These are phyloP conservation scores for Pseudocercospora crystallina DNA, from an alignment of 2,329 filamentous ascomycete species.

Conservation along the genomic window DNA sequence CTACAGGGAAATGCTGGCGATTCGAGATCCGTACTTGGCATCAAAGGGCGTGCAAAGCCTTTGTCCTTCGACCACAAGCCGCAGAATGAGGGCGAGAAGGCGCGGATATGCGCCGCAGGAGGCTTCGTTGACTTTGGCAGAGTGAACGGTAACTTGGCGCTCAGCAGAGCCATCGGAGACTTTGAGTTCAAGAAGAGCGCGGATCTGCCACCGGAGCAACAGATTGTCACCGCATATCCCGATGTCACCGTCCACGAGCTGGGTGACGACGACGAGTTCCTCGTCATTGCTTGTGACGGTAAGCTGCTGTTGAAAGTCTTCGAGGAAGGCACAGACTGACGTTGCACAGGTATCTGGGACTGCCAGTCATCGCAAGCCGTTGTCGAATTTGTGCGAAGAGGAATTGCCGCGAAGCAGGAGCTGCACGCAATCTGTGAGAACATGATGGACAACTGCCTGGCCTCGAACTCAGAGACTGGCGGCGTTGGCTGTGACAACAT, in stretches of 20 bases:
- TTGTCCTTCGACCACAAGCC: conserved; percentile 99
- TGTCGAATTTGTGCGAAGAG: conserved; percentile 91
- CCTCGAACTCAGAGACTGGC: conserved; percentile 95
- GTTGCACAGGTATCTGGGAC: conserved; percentile 86
- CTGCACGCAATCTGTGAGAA: conserved; percentile 96
- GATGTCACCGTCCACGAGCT: conserved; percentile 92
- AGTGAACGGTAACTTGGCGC: conserved; percentile 94
- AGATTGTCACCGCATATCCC: conserved; percentile 96
- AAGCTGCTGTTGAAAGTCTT: conserved; percentile 35
- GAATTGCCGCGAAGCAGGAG: conserved; percentile 94
- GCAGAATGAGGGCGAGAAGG: conserved; percentile 96
- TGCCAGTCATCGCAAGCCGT: conserved; percentile 98
- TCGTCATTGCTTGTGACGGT: conserved; percentile 92
- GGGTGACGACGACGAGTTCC: conserved; percentile 89
- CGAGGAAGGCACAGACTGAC: conserved; percentile 15
- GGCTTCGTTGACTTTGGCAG: conserved; percentile 98
- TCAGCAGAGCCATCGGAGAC: conserved; percentile 96
- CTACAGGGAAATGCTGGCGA: conserved; percentile 91
- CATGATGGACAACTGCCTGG: conserved; percentile 99
- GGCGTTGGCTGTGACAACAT: conserved; percentile 99
- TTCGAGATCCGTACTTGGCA: conserved; percentile 88
- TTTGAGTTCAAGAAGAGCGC: conserved; percentile 99
- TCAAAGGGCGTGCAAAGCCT: conserved; percentile 96
- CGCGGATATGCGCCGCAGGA: conserved; percentile 89
- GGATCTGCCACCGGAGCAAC: conserved; percentile 93